phyloP scores from a whole-genome alignment of 768 basidiomycete genomes.

The Tubosaeta brunneosetosa region DNA sequence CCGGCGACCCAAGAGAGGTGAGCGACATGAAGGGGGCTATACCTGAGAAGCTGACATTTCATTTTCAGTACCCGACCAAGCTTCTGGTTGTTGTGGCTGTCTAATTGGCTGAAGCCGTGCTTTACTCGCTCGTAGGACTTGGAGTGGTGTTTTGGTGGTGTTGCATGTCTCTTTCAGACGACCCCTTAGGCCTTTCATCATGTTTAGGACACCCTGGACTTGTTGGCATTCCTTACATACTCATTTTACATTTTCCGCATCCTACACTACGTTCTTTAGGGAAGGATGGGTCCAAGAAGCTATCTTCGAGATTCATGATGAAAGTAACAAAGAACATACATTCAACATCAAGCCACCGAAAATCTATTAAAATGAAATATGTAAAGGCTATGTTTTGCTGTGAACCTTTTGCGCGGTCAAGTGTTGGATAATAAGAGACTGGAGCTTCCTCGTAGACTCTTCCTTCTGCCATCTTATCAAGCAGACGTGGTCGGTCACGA shows the following conservation, averaged over 20 bases:
- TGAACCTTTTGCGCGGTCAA: constrained; percentile 4
- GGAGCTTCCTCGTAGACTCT: constrained; percentile 17
- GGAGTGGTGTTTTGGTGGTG: no score
- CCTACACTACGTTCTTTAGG: background rate
- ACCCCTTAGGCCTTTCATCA: background rate
- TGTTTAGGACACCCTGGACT: background rate
- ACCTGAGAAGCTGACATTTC: constrained; percentile 2
- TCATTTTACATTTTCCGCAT: background rate
- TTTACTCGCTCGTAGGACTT: background rate
- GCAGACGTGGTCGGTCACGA: constrained; percentile 14
- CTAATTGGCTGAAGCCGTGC: constrained; percentile 3
- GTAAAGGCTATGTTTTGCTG: background rate
- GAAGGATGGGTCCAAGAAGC: background rate
- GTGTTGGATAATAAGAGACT: constrained; percentile 14
- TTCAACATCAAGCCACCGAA: no score
- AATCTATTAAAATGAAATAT: background rate
- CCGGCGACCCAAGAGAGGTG: constrained; percentile 10
- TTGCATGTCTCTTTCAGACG: background rate
- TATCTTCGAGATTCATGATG: background rate
- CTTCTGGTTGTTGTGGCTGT: background rate
- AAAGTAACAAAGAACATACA: no score
- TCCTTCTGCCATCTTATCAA: constrained; percentile 15
- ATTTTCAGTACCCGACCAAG: constrained; percentile 1
- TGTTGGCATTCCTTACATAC: background rate
- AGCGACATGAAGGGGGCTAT: background rate